Evolutionary conservation across 2,329 filamentous ascomycete genomes (phyloP).

Genomic region (Endocalyx cinctus): DNA sequence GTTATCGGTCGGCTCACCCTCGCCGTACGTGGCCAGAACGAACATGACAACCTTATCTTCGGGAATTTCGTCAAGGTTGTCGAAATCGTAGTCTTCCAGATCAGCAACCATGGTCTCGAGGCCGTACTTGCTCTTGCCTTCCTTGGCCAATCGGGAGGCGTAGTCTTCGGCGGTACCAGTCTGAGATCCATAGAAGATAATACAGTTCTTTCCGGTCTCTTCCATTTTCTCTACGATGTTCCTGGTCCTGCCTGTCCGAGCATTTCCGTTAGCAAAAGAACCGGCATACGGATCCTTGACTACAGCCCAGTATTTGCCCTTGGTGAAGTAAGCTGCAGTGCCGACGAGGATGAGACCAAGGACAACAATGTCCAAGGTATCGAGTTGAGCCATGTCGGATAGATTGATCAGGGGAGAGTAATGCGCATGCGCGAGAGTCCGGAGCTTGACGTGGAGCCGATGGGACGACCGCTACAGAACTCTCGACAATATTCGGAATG

Average conservation of each 20-base stretch:
- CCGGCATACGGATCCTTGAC: constrained; percentile 83
- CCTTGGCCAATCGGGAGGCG: constrained; percentile 91
- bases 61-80: constrained; percentile 84
- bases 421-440: too few species aligned
- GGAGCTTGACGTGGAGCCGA: too few species aligned
- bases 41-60: constrained; percentile 92
- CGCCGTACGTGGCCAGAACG: constrained; percentile 93
- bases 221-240: constrained; percentile 96
- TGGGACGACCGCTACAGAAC: neutral
- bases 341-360: constrained; percentile 79
- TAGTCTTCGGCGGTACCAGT: constrained; percentile 98
- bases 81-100: constrained; percentile 95
- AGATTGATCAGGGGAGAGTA: too few species aligned
- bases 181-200: constrained; percentile 98
- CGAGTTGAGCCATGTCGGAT: constrained; percentile 87
- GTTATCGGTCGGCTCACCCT: constrained; percentile 97
- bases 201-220: constrained; percentile 91
- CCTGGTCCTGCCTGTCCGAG: constrained; percentile 72
- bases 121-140: constrained; percentile 92
- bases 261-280: constrained; percentile 64
- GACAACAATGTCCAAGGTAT: constrained; percentile 92
- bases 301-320: constrained; percentile 89
- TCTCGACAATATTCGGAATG: too few species aligned
- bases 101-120: constrained; percentile 98
- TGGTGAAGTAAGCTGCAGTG: constrained; percentile 94